Percentiles rank a stretch among this genome's conserved stretches.
phyloP scores from a whole-genome alignment of 768 basidiomycete genomes.

The Pisolithus microcarpus region DNA sequence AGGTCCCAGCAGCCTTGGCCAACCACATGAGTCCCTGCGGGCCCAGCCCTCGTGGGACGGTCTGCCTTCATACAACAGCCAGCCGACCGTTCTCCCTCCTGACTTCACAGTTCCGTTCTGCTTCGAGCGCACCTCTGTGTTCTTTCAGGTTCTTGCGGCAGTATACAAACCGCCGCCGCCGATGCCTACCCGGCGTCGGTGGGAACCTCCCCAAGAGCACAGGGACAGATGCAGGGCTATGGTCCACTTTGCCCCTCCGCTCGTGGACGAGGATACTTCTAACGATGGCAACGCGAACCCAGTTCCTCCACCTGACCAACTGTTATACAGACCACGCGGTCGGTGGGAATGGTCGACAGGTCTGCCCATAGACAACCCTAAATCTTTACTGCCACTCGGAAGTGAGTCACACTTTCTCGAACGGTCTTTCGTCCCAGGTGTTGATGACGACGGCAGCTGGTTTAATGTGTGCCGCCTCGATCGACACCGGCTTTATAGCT shows the following conservation, averaged over 20 bases:
- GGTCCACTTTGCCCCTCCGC: conserved; percentile 19
- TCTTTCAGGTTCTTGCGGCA: conserved; percentile 25
- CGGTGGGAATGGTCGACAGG: conserved; percentile 26
- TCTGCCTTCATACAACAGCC: conserved; percentile 2
- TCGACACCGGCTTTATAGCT: conserved; percentile 28
- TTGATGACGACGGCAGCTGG: conserved; percentile 20
- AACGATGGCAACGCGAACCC: neutral
- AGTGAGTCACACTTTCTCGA: conserved; percentile 11
- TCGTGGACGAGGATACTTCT: neutral
- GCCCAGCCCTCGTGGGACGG: conserved; percentile 1
- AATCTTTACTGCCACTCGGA: conserved; percentile 18
- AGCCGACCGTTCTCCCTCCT: conserved; percentile 8
- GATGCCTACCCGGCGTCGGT: conserved; percentile 2
- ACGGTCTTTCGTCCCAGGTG: neutral
- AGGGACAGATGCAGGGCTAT: conserved; percentile 19
- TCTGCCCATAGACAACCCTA: conserved; percentile 20
- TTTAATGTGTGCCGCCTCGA: conserved; percentile 30
- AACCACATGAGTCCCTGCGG: neutral
- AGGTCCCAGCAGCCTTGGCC: conserved; percentile 13
- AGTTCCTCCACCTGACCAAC: conserved; percentile 12
- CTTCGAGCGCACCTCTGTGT: conserved; percentile 21
- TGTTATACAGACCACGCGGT: conserved; percentile 27
- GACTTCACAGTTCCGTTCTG: conserved; percentile 8
- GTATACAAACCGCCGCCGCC: conserved; percentile 13
- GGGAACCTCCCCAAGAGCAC: conserved; percentile 14